phyloP scores from a whole-genome alignment of 1,139 yeast species.

The Magnusiomyces suaveolens region DNA sequence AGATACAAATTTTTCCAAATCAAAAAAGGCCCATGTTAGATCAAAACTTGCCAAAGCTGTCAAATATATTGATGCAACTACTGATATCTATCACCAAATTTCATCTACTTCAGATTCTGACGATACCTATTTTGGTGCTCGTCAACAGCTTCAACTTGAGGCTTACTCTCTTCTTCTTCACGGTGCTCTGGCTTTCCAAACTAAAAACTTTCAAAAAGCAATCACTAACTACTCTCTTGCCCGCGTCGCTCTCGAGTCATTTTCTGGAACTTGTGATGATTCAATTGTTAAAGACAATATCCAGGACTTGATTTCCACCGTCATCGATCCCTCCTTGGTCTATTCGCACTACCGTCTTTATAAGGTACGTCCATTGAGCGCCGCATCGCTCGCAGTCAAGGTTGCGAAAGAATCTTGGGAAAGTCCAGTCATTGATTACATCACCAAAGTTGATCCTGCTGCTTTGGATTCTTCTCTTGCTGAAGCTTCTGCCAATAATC shows the following conservation, averaged over 20 bases:
- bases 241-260: slow-evolving; percentile 43
- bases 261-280: slow-evolving; percentile 10
- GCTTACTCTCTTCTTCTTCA: slow-evolving; percentile 50
- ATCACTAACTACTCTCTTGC: slow-evolving; percentile 49
- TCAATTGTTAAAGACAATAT: slow-evolving; percentile 36
- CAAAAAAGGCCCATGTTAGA: slow-evolving; percentile 41
- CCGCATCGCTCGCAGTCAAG: slow-evolving; percentile 27
- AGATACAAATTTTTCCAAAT: slow-evolving; percentile 44
- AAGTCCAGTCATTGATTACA: slow-evolving; percentile 15
- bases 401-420: slow-evolving; percentile 16
- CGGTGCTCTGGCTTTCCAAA: slow-evolving; percentile 51
- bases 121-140: neutral
- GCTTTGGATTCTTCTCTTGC: slow-evolving; percentile 17
- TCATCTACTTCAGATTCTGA: neutral
- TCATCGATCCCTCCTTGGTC: slow-evolving; percentile 61
- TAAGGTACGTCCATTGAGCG: slow-evolving; percentile 24
- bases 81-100: slow-evolving; percentile 2
- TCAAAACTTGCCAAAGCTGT: slow-evolving; percentile 61
- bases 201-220: slow-evolving; percentile 50
- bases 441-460: slow-evolving; percentile 17
- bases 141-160: slow-evolving; percentile 38
- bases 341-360: slow-evolving; percentile 44
- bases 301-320: slow-evolving; percentile 47
- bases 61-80: slow-evolving; percentile 4
- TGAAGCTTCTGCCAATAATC: slow-evolving; percentile 18